Percentiles rank a stretch among this genome's conserved stretches.
These are phyloP conservation scores for Allomyces javanicus DNA, from an alignment of 192 early-diverging fungal species.

Conservation along the genomic window DNA sequence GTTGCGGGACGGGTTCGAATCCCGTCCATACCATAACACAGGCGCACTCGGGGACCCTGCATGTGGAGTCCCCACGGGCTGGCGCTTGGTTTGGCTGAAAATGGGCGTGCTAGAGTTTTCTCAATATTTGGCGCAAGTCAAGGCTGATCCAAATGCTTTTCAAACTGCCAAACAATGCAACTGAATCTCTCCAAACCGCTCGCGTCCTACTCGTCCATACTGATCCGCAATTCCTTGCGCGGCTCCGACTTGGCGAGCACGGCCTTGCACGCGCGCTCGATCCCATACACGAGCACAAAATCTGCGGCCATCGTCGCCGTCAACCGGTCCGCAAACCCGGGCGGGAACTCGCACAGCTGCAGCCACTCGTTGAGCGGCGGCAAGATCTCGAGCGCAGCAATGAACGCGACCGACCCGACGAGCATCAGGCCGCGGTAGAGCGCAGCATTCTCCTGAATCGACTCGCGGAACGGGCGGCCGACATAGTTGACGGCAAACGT, in stretches of 20 bases:
- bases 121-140: too few species aligned
- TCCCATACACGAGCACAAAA: neutral
- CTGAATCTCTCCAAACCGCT: too few species aligned
- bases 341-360: slow-evolving; percentile 75
- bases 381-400: slow-evolving; percentile 74
- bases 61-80: too few species aligned
- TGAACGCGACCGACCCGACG: slow-evolving; percentile 67
- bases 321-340: neutral
- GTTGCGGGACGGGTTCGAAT: too few species aligned
- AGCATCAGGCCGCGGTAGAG: slow-evolving; percentile 69
- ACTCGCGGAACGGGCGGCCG: slow-evolving; percentile 91
- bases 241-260: neutral
- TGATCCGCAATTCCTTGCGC: neutral
- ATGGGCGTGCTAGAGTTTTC: too few species aligned
- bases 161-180: too few species aligned
- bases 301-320: neutral
- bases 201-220: neutral
- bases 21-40: too few species aligned
- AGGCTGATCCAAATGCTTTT: too few species aligned
- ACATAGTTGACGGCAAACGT: slow-evolving; percentile 99
- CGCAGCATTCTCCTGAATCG: slow-evolving; percentile 75
- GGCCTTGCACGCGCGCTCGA: neutral
- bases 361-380: slow-evolving; percentile 76
- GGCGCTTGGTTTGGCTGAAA: too few species aligned
- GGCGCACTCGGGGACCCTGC: too few species aligned